These are phyloP conservation scores for Ceratobasidium sp. DNA, from an alignment of 1,284 basidiomycete species.

Conservation along the genomic window DNA sequence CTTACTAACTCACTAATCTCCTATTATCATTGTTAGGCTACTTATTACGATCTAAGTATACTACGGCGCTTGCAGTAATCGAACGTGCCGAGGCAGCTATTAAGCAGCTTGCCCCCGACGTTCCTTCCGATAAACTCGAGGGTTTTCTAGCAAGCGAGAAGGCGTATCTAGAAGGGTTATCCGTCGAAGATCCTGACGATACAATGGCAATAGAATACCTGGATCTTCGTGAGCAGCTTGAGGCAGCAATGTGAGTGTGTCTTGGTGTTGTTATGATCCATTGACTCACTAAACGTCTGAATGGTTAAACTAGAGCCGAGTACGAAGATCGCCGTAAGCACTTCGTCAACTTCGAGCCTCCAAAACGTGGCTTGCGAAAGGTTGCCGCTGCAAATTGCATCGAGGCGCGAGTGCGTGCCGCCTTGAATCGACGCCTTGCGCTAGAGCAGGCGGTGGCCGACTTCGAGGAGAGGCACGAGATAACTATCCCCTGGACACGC, in stretches of 20 bases:
- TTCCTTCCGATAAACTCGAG: not conserved
- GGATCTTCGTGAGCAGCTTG: not conserved
- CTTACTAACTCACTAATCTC: too few relatives aligned
- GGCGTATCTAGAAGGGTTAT: not conserved
- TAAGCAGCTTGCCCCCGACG: not conserved
- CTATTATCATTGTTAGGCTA: not conserved
- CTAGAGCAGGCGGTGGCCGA: not conserved
- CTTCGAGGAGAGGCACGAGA: not conserved
- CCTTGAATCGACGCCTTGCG: not conserved
- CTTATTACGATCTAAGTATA: not conserved
- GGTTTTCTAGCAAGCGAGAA: not conserved
- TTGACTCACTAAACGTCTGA: too few relatives aligned
- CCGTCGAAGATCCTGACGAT: not conserved
- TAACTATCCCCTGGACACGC: not conserved
- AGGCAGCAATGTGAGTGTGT: not conserved
- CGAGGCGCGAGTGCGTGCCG: not conserved
- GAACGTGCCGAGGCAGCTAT: not conserved
- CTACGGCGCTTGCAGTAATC: not conserved
- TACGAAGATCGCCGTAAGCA: not conserved
- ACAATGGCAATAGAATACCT: not conserved
- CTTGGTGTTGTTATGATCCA: not conserved
- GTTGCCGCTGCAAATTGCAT: not conserved
- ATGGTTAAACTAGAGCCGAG: not conserved
- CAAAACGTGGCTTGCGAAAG: not conserved
- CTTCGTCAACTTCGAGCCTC: not conserved